These are phyloP conservation scores for Phytopythium kandeliae DNA, from an alignment of 352 stramenopile species.

Conservation along the genomic window DNA sequence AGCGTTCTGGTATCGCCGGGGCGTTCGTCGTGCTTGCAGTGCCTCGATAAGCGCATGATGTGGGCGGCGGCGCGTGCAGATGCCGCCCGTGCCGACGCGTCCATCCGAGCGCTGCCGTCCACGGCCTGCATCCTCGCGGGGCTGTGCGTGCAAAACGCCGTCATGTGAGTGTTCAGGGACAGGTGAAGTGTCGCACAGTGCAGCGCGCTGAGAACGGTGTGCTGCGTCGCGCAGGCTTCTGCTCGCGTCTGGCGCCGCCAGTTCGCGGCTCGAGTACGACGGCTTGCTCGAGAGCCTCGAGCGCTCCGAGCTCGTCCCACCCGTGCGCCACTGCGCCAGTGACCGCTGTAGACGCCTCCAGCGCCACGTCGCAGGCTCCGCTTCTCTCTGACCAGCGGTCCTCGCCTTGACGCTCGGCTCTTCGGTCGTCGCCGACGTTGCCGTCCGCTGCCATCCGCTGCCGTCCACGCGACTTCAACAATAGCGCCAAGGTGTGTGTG, in stretches of 20 bases:
- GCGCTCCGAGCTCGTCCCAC: conserved; percentile 30
- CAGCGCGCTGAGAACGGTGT: background rate
- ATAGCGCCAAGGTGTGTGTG: too few relatives aligned
- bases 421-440: too few relatives aligned
- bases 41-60: conserved; percentile 38
- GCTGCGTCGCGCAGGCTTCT: conserved; percentile 8
- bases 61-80: conserved; percentile 10
- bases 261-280: conserved; percentile 41
- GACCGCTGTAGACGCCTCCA: conserved; percentile 11
- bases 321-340: conserved; percentile 34
- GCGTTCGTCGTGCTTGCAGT: conserved; percentile 35
- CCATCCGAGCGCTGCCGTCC: conserved; percentile 18
- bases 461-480: too few relatives aligned
- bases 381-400: too few relatives aligned
- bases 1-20: conserved; percentile 28
- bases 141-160: conserved; percentile 32
- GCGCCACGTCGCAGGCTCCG: conserved; percentile 12
- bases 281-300: conserved; percentile 38
- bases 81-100: background rate
- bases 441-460: too few relatives aligned
- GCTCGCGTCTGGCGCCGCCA: conserved; percentile 24
- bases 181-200: too few relatives aligned
- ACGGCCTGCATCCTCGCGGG: conserved; percentile 45
- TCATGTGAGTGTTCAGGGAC: conserved; percentile 28
- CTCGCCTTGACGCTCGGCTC: too few relatives aligned